phyloP scores from a whole-genome alignment of 106 monocot genomes.

The Iris macrosiphon region DNA sequence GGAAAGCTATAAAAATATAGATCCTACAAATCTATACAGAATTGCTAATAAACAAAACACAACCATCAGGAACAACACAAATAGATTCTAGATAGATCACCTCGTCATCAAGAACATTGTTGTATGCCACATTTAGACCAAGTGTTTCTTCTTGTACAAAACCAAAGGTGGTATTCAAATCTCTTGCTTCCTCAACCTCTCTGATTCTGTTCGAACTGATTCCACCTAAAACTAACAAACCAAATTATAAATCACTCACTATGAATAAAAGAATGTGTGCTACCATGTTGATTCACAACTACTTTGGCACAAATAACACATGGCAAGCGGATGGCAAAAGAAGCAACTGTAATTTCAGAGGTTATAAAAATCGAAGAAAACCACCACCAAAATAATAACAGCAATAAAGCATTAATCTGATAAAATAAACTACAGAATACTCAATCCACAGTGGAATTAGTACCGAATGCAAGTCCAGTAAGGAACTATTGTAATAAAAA shows the following conservation, averaged over 20 bases:
- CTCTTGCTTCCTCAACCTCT: conserved; percentile 1
- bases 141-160: not conserved
- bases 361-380: not conserved
- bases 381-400: not conserved
- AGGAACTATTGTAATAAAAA: not conserved
- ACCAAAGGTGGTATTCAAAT: not conserved
- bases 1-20: too few species aligned
- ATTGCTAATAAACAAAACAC: too few species aligned
- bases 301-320: not conserved
- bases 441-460: too few species aligned
- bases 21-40: too few species aligned
- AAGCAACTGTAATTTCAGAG: not conserved
- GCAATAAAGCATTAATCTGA: not conserved
- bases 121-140: not conserved
- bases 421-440: not conserved
- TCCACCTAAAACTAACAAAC: not conserved
- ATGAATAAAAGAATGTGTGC: too few species aligned
- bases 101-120: not conserved
- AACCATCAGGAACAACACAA: too few species aligned
- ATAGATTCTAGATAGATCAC: too few species aligned
- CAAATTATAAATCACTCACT: not conserved
- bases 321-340: not conserved
- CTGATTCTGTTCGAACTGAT: not conserved
- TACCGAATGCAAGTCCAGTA: too few species aligned
- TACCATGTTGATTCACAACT: too few species aligned